Percentiles rank a stretch among this genome's conserved stretches.
Conservation (phyloP, 148 eudicot species). For the Mesembryanthemum crystallinum region DNA sequence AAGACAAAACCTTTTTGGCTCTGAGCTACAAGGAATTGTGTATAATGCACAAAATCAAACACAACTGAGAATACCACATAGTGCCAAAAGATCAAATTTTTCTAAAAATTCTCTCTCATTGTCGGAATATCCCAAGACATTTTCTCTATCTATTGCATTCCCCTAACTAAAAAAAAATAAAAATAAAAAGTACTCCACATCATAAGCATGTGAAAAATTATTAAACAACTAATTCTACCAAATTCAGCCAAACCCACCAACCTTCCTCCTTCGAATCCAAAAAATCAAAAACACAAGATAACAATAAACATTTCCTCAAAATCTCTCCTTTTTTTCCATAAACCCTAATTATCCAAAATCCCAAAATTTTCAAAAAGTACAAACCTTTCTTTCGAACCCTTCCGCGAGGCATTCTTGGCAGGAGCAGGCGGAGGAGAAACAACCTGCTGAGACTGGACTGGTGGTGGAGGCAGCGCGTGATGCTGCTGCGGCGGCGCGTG, state of each 20-base stretch:
- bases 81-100: not conserved
- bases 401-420: constrained; percentile 17
- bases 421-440: not conserved
- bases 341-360: not conserved
- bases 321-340: not conserved
- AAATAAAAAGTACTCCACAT: not conserved
- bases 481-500: constrained; percentile 13
- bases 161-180: not conserved
- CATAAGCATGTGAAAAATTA: not conserved
- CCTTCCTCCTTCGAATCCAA: too few relatives aligned
- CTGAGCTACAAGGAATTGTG: not conserved
- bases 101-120: not conserved
- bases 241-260: too few relatives aligned
- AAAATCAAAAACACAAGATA: not conserved
- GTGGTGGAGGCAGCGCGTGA: not conserved
- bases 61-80: not conserved
- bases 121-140: not conserved
- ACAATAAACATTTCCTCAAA: not conserved
- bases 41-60: not conserved
- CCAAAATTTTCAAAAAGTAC: not conserved
- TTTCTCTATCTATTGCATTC: not conserved
- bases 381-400: constrained; percentile 29
- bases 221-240: not conserved
- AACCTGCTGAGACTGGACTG: not conserved
- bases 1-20: not conserved